Evolutionary conservation across 2,329 filamentous ascomycete genomes (phyloP), one percentile per base, ranked within the genome.

Genomic region (Plenodomus tracheiphilus): DNA sequence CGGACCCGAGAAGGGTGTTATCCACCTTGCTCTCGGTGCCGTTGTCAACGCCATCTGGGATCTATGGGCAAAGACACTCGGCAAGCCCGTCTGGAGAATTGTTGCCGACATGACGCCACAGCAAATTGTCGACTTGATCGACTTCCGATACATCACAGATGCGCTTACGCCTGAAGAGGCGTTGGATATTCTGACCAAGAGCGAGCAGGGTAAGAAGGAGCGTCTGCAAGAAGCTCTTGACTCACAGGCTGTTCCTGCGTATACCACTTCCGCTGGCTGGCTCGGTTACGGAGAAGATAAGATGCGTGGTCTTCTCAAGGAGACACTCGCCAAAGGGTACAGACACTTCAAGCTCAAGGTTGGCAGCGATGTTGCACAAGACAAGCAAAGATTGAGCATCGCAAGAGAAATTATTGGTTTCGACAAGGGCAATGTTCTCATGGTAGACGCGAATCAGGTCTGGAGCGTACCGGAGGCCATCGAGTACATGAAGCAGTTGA

Each of bases 31-130:
- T 1, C 85, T 96, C 10, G 91, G 89, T 22, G 89, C 91, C 37
- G 87, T 96, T 15, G 89, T 95, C 62, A 96, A 96, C 71, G 91
- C 91, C 15, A 80, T 96, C 64, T 96, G 91, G 91, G 91, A 96
- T 72, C 83, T 96, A n/a, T 96, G 91, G 91, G 91, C 89, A 46
- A 96, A 95, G 77, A 82, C 82, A 2, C 82, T 94, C 30, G 81
- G 83, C 57, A 96, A 96, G 78, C 92, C 91, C 3, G 89, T 96
- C 13, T 96, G 91, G 92, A 83, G 85, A 50, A 87, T 97, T 54
- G 87, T 97, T 19, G 87, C 88, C 10, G 91, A 96, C 60, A 95
- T 96, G 89, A 86, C 81, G 3, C 90, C 91, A 1, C 88, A 94
- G 74, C 87, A 96, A 76, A 84, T 95, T 43, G 91, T 96, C 43